phyloP scores from a whole-genome alignment of 2,329 filamentous ascomycete species.

The Amauroascus verrucosus region DNA sequence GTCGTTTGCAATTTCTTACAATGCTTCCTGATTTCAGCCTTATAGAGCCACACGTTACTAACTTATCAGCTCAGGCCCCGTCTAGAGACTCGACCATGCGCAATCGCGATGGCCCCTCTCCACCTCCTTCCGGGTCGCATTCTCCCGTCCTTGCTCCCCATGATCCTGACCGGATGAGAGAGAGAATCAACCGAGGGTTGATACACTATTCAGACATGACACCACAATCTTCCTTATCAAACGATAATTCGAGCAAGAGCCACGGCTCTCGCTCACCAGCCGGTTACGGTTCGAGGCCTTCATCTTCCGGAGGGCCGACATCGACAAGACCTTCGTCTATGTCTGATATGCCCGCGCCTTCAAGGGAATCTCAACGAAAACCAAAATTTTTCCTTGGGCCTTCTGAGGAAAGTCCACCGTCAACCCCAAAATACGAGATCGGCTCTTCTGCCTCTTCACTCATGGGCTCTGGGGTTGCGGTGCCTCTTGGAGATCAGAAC shows the following conservation, averaged over 20 bases:
- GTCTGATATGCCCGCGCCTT: constrained; percentile 32
- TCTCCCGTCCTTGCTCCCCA: constrained; percentile 85
- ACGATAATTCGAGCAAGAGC: constrained; percentile 28
- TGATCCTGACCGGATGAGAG: constrained; percentile 49
- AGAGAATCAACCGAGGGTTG: constrained; percentile 25
- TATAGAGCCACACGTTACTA: neutral
- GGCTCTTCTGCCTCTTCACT: constrained; percentile 41
- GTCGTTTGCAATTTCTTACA: neutral
- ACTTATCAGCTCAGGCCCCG: constrained; percentile 26
- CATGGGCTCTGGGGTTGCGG: constrained; percentile 64
- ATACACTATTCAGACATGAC: constrained; percentile 37
- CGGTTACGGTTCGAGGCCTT: constrained; percentile 27
- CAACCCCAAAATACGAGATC: constrained; percentile 42
- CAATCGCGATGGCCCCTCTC: constrained; percentile 51
- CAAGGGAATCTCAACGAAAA: constrained; percentile 36
- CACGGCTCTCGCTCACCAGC: constrained; percentile 22
- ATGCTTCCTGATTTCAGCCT: neutral
- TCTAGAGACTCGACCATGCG: constrained; percentile 51
- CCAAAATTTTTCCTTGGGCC: constrained; percentile 49
- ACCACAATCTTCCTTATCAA: constrained; percentile 45
- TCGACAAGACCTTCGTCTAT: constrained; percentile 36
- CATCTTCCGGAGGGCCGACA: constrained; percentile 31
- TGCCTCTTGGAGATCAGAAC: constrained; percentile 66
- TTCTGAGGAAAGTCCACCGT: constrained; percentile 52
- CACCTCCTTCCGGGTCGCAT: constrained; percentile 60